A percentile compares a stretch with the other conserved stretches of the same genome.
Conservation (phyloP, 805 yeast genomes). For the Saccharomycopsis schoenii region DNA sequence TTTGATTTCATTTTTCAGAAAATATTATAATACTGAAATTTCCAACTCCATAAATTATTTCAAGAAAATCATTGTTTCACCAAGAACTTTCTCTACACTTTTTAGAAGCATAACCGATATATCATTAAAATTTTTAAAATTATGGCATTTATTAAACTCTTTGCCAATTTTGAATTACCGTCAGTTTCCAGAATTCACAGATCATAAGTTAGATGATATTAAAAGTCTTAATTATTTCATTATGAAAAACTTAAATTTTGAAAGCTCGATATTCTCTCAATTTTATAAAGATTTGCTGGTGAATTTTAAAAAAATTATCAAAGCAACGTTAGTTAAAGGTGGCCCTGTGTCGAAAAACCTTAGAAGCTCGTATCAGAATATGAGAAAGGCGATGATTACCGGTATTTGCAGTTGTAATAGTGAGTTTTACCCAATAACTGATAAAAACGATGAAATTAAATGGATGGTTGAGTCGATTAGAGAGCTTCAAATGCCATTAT, state of each 20-base stretch:
- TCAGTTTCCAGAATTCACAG: neutral
- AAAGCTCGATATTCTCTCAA: conserved; percentile 11
- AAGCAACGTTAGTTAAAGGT: conserved; percentile 35
- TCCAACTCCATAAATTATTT: conserved; percentile 7
- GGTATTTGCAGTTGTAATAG: conserved; percentile 18
- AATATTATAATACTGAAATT: conserved; percentile 7
- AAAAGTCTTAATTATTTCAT: conserved; percentile 9
- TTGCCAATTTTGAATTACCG: conserved; percentile 4
- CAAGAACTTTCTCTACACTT: conserved; percentile 11
- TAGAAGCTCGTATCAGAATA: conserved; percentile 27
- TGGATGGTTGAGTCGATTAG: conserved; percentile 16
- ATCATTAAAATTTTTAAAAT: conserved; percentile 7
- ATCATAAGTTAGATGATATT: neutral
- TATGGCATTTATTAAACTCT: conserved; percentile 3
- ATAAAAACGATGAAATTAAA: conserved; percentile 13
- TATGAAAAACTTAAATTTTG: conserved; percentile 7
- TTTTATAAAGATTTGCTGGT: conserved; percentile 28
- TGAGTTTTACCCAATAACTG: neutral
- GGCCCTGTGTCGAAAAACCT: conserved; percentile 39
- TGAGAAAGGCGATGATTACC: conserved; percentile 25
- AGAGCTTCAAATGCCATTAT: conserved; percentile 2
- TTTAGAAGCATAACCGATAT: conserved; percentile 6
- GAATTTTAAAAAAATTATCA: conserved; percentile 31
- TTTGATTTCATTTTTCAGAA: conserved; percentile 9
- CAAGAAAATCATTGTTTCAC: conserved; percentile 14